These are phyloP conservation scores for Conidiobolus coronatus DNA, from an alignment of 371 early-diverging fungal species.

Conservation along the genomic window DNA sequence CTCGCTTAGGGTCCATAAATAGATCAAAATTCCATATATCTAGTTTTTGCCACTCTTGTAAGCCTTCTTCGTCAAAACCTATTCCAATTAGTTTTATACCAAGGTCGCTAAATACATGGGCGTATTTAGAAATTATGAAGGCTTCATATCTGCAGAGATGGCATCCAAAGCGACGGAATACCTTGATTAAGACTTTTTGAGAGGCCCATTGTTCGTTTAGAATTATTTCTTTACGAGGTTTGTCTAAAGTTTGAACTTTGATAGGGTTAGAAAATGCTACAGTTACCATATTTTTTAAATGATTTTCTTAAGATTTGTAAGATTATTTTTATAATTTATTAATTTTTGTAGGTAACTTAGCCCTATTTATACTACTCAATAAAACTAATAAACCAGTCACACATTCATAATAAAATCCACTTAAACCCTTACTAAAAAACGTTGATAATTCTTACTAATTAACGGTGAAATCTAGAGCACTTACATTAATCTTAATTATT, in stretches of 20 bases:
- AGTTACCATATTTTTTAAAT: neutral
- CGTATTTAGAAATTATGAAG: neutral
- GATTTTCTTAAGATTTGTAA: too few relatives aligned
- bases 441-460: too few relatives aligned
- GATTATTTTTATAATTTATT: too few relatives aligned
- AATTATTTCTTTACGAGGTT: neutral
- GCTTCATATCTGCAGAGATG: neutral
- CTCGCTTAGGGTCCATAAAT: neutral
- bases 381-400: too few relatives aligned
- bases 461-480: too few relatives aligned
- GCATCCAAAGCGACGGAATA: conserved; percentile 1
- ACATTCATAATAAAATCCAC: too few relatives aligned
- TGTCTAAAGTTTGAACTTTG: neutral
- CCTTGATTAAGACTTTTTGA: neutral
- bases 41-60: neutral
- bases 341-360: too few relatives aligned
- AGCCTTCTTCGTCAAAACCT: neutral
- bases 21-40: neutral
- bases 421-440: too few relatives aligned
- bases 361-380: too few relatives aligned
- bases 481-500: too few relatives aligned
- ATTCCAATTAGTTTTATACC: neutral
- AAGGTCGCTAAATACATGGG: neutral
- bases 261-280: neutral
- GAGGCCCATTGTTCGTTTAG: neutral